Base-by-base conservation (phyloP, 768 basidiomycete genomes). In the Leccinum pellstonianum region DNA sequence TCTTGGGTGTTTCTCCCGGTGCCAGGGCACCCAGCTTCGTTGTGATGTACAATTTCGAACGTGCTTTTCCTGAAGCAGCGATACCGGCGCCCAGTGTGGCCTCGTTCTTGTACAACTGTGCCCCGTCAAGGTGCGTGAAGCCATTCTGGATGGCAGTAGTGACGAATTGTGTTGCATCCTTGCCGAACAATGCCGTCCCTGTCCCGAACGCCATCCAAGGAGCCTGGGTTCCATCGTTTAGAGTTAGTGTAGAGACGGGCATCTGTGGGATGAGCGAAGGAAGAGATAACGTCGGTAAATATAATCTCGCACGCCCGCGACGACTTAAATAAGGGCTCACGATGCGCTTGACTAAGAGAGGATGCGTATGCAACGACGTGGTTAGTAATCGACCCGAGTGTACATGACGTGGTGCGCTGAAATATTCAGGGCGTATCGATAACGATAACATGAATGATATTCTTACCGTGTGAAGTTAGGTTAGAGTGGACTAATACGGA, bases 181-280 rank as follows among this genome's bases (percentile, higher is more conserved):
- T 76, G 15, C 60, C 56, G 56, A 65, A 83, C 14, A 83, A 73
- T 2, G 84, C 84, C 1, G 84, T 83, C 1, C 86, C 86, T 21
- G 83, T 86, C 17, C 87, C 87, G 61, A 83, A 87, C 3, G 77
- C 86, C 25, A 87, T 71, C 80, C 80, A 82, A 14, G 87, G 87
- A 41, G 81, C 74, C 5, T 63, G 64, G 17, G 70, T 74, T 21
- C 84, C 84, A 64, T 87, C 83, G 68, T 86, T 86, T 65, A 88
- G 80, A 54, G 73, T 64, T 46, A 83, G 68, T 3, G 68, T 70
- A 27, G 66, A 67, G 48, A 72, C 66, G 37, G 66, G 19, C 64
- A 76, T 74, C 49, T 64, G 56, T 38, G 60, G 48, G 23, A 33
- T 9, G 59, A 31, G 50, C 17, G 51, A 55, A 41, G 31, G 43